phyloP scores from a whole-genome alignment of 805 yeast species.

The Ogataea nitratoaversa region DNA sequence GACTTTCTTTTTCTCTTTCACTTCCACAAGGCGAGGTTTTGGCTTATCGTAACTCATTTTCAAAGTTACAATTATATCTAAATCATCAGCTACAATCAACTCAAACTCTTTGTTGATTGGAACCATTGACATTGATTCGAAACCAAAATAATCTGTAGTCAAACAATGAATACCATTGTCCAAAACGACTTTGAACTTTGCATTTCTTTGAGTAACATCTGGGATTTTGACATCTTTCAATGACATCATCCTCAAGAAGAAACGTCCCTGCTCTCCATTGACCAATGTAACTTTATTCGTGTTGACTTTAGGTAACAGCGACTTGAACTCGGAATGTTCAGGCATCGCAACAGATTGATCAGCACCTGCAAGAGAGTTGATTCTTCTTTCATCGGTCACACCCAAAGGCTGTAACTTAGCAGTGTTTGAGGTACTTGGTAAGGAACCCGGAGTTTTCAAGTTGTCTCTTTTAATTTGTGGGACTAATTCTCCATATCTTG shows the following conservation, averaged over 20 bases:
- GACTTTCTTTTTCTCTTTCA: slow-evolving; percentile 44
- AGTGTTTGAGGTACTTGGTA: not conserved
- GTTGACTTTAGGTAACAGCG: not conserved
- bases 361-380: slow-evolving; percentile 5
- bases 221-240: slow-evolving; percentile 45
- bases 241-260: slow-evolving; percentile 48
- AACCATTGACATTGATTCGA: slow-evolving; percentile 27
- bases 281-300: slow-evolving; percentile 10
- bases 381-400: slow-evolving; percentile 3
- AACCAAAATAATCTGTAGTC: slow-evolving; percentile 45
- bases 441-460: not conserved
- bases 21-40: slow-evolving; percentile 51
- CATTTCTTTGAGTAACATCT: slow-evolving; percentile 40
- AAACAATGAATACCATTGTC: slow-evolving; percentile 84
- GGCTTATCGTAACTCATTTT: slow-evolving; percentile 58
- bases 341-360: too few relatives aligned
- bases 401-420: slow-evolving; percentile 2
- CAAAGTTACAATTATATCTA: slow-evolving; percentile 68
- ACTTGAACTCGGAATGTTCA: not conserved
- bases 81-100: slow-evolving; percentile 53
- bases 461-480: slow-evolving; percentile 14
- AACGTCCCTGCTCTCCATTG: slow-evolving; percentile 41
- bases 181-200: slow-evolving; percentile 48
- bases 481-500: slow-evolving; percentile 20
- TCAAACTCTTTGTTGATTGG: slow-evolving; percentile 74